Percentiles rank a stretch among this genome's conserved stretches.
phyloP scores from a whole-genome alignment of 805 yeast genomes.

The Blastobotrys mokoenaii region DNA sequence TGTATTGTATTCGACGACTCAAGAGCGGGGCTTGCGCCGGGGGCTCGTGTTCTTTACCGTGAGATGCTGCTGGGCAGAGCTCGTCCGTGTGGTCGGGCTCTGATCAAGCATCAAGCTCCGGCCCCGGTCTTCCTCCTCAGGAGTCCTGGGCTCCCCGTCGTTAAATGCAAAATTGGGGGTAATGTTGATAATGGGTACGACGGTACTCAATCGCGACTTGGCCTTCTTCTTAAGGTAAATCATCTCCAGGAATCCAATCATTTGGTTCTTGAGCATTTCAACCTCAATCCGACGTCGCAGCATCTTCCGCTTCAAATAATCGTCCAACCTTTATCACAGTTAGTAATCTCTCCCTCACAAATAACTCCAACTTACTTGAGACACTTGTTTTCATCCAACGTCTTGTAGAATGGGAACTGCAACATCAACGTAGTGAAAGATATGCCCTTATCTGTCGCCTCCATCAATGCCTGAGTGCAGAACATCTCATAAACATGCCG shows the following conservation, averaged over 20 bases:
- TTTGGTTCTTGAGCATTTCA: conserved; percentile 14
- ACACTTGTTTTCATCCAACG: conserved; percentile 71
- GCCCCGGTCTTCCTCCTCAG: background rate
- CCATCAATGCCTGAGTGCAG: conserved; percentile 56
- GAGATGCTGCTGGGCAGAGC: background rate
- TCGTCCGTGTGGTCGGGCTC: background rate
- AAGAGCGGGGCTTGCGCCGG: background rate
- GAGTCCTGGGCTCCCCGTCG: background rate
- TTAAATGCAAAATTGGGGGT: background rate
- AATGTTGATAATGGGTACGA: background rate
- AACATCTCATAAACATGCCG: conserved; percentile 53
- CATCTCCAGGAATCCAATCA: conserved; percentile 17
- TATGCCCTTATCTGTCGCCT: conserved; percentile 54
- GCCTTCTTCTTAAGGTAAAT: conserved; percentile 2
- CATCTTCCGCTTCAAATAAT: conserved; percentile 24
- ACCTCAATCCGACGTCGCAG: conserved; percentile 21
- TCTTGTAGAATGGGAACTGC: conserved; percentile 66
- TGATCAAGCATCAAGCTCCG: background rate
- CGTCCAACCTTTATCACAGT: conserved; percentile 21
- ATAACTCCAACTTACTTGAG: conserved; percentile 33
- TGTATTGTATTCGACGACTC: too few relatives aligned
- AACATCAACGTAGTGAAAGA: conserved; percentile 54
- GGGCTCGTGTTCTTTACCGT: conserved; percentile 1
- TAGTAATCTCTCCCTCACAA: background rate
- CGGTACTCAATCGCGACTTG: background rate